Evolutionary conservation across 1,284 basidiomycete species (phyloP).

Genomic region (Apiotrichum sp.): DNA sequence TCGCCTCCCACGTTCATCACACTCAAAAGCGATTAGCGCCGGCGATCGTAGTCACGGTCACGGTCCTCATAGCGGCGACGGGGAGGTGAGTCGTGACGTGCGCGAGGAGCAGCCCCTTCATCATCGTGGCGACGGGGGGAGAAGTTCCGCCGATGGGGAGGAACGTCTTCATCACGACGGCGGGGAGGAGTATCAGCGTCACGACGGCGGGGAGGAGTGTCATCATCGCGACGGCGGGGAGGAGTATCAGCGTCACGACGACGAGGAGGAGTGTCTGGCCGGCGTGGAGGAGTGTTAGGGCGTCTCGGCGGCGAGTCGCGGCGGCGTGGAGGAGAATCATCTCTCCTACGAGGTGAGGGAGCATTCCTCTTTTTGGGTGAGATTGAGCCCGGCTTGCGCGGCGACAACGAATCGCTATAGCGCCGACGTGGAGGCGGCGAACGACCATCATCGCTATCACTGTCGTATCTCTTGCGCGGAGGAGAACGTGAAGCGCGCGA

Average conservation of each 20-base stretch:
- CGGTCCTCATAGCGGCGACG: constrained; percentile 3
- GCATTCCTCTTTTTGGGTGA: constrained; percentile 7
- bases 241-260: constrained; percentile 10
- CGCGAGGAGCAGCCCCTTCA: no score
- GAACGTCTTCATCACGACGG: constrained; percentile 4
- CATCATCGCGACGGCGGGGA: constrained; percentile 10
- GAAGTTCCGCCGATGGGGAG: constrained; percentile 2
- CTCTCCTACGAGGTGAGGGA: constrained; percentile 1
- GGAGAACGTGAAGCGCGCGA: constrained; percentile 10
- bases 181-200: constrained; percentile 4
- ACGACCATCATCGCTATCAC: constrained; percentile 1
- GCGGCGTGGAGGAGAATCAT: constrained; percentile 13
- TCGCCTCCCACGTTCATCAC: no score
- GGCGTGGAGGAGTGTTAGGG: not conserved
- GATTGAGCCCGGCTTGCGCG: constrained; percentile 6
- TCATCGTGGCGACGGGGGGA: not conserved
- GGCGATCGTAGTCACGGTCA: constrained; percentile 6
- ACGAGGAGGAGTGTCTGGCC: constrained; percentile 10
- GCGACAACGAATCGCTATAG: constrained; percentile 18
- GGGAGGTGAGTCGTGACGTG: not conserved
- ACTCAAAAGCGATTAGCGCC: not conserved
- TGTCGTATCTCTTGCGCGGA: constrained; percentile 10
- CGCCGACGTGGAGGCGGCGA: constrained; percentile 13
- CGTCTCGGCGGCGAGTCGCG: constrained; percentile 14
- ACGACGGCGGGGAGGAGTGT: constrained; percentile 2